Conservation (phyloP, 805 yeast species). For the Debaryomyces tyrocola region DNA sequence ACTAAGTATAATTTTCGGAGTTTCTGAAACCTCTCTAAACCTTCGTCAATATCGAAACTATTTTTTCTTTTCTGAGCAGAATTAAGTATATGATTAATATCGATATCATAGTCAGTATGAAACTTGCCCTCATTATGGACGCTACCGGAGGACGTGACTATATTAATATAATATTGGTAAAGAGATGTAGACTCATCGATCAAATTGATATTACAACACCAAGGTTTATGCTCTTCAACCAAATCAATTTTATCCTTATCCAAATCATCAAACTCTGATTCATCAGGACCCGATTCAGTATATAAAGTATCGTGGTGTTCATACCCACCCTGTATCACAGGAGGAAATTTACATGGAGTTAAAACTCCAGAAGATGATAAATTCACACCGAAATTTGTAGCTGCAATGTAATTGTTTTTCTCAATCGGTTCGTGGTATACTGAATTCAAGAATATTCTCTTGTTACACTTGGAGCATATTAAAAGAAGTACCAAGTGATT, state of each 20-base stretch:
- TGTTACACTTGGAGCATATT: slow-evolving; percentile 39
- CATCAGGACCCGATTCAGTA: slow-evolving; percentile 1
- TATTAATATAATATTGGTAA: slow-evolving; percentile 21
- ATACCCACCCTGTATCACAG: slow-evolving; percentile 1
- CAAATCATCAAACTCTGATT: slow-evolving; percentile 8
- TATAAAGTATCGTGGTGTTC: slow-evolving; percentile 1
- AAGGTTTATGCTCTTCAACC: slow-evolving; percentile 30
- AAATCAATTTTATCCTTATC: slow-evolving; percentile 21
- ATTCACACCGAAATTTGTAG: slow-evolving; percentile 10
- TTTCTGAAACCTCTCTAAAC: slow-evolving; percentile 32
- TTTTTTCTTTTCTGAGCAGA: slow-evolving; percentile 14
- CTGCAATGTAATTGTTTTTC: neutral
- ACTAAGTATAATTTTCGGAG: slow-evolving; percentile 34
- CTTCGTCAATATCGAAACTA: slow-evolving; percentile 31
- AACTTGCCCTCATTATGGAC: slow-evolving; percentile 29
- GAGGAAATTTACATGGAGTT: slow-evolving; percentile 32
- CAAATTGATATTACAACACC: slow-evolving; percentile 30
- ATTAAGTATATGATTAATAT: slow-evolving; percentile 10
- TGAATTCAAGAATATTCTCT: slow-evolving; percentile 28
- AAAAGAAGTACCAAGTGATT: slow-evolving; percentile 27
- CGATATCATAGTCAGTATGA: slow-evolving; percentile 11
- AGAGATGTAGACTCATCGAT: slow-evolving; percentile 11
- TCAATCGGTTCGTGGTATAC: slow-evolving; percentile 3
- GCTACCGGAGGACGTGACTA: slow-evolving; percentile 19
- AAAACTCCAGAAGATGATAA: slow-evolving; percentile 24